phyloP scores from a whole-genome alignment of 1,284 basidiomycete species.

The Melampsora americana region DNA sequence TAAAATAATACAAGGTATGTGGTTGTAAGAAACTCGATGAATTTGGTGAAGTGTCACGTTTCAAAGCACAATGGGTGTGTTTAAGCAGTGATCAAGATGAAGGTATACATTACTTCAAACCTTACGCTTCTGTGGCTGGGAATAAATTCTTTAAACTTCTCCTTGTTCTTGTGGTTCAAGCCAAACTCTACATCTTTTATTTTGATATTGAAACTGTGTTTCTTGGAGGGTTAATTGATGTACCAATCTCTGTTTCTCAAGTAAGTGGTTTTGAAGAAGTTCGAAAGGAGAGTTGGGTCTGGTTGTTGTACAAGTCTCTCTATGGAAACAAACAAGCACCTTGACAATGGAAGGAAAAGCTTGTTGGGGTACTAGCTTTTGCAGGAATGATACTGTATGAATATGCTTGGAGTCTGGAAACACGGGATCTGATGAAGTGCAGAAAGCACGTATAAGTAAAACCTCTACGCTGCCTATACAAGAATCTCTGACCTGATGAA shows the following conservation, averaged over 20 bases:
- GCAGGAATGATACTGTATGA: background rate
- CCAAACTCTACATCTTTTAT: background rate
- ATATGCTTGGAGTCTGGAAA: no score
- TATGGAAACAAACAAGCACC: background rate
- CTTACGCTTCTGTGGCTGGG: background rate
- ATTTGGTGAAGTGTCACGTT: background rate
- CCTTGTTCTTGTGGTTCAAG: background rate
- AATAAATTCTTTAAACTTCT: no score
- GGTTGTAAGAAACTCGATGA: background rate
- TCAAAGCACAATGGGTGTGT: background rate
- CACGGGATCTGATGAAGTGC: no score
- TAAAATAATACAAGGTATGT: background rate
- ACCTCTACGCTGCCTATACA: no score
- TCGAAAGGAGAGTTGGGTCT: no score
- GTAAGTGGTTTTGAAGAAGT: constrained; percentile 4
- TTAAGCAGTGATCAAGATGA: background rate
- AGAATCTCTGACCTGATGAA: no score
- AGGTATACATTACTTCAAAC: background rate
- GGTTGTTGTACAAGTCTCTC: background rate
- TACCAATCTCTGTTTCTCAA: background rate
- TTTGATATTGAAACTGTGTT: background rate
- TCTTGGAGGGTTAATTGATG: background rate
- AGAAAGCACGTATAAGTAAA: no score
- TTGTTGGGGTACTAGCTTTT: background rate
- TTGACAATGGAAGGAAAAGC: background rate